Conservation (phyloP, 805 yeast species). For the Yarrowia divulgata region DNA sequence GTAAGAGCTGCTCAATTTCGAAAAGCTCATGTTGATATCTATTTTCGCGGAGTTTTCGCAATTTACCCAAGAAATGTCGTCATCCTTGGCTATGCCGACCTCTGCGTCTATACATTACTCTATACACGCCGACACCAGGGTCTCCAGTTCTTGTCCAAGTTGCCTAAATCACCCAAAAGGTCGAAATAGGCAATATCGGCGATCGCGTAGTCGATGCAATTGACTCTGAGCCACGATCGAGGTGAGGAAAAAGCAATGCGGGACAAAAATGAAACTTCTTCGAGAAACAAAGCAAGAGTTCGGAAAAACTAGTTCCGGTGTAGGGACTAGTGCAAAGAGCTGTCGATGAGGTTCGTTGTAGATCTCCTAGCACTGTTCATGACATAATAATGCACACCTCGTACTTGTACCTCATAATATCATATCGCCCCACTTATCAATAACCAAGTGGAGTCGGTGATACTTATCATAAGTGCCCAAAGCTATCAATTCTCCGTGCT, state of each 20-base stretch:
- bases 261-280: not conserved
- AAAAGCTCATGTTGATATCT: no score
- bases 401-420: not conserved
- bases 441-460: not conserved
- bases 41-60: no score
- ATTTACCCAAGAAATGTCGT: not conserved
- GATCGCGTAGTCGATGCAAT: not conserved
- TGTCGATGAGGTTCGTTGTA: no score
- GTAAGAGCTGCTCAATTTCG: no score
- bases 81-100: not conserved
- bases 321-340: no score
- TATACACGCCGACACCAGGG: not conserved
- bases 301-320: not conserved
- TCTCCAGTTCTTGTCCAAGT: not conserved
- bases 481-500: conserved; percentile 3
- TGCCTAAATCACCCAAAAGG: not conserved
- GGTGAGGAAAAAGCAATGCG: not conserved
- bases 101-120: not conserved
- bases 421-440: not conserved
- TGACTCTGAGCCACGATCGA: conserved; percentile 13
- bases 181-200: conserved; percentile 3
- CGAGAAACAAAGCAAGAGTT: not conserved
- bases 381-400: no score
- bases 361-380: no score
- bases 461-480: not conserved